These are phyloP conservation scores for Ceratocystis huliohia DNA, from an alignment of 2,329 filamentous ascomycete genomes.

Conservation along the genomic window DNA sequence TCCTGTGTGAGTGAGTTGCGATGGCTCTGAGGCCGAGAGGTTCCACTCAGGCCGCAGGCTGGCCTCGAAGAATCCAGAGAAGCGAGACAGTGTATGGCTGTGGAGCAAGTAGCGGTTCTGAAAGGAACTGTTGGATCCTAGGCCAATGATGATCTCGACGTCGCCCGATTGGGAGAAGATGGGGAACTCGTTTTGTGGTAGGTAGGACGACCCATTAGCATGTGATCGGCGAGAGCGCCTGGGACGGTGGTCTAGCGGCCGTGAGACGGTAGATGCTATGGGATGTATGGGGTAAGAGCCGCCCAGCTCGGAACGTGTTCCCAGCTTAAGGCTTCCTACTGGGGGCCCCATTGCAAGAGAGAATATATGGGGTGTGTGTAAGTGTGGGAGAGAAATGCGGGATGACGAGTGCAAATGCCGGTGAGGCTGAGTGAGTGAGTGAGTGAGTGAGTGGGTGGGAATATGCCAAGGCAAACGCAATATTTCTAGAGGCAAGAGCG, in stretches of 20 bases:
- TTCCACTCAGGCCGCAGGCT: slow-evolving; percentile 73
- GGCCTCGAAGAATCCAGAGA: slow-evolving; percentile 86
- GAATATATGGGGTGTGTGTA: background rate
- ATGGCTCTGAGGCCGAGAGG: slow-evolving; percentile 26
- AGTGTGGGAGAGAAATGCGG: background rate
- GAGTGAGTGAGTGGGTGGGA: too few species aligned
- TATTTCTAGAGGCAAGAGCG: too few species aligned
- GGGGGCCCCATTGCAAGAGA: slow-evolving; percentile 34
- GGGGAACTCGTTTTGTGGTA: slow-evolving; percentile 81
- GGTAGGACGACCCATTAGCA: slow-evolving; percentile 55
- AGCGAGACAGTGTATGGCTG: slow-evolving; percentile 73
- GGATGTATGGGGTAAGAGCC: slow-evolving; percentile 45
- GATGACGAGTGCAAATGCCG: background rate
- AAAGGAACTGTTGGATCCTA: slow-evolving; percentile 39
- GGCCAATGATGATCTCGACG: slow-evolving; percentile 72
- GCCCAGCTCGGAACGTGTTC: slow-evolving; percentile 28
- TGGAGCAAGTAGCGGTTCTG: slow-evolving; percentile 82
- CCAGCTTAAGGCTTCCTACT: background rate
- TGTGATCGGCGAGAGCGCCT: slow-evolving; percentile 74
- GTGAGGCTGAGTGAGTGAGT: background rate
- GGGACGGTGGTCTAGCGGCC: slow-evolving; percentile 38
- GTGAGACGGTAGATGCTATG: slow-evolving; percentile 50
- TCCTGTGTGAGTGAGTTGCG: background rate
- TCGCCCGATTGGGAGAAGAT: slow-evolving; percentile 83
- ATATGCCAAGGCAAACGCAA: too few species aligned